Base-by-base conservation (phyloP, 2,329 filamentous ascomycete genomes). In the Stemphylium lycopersici region DNA sequence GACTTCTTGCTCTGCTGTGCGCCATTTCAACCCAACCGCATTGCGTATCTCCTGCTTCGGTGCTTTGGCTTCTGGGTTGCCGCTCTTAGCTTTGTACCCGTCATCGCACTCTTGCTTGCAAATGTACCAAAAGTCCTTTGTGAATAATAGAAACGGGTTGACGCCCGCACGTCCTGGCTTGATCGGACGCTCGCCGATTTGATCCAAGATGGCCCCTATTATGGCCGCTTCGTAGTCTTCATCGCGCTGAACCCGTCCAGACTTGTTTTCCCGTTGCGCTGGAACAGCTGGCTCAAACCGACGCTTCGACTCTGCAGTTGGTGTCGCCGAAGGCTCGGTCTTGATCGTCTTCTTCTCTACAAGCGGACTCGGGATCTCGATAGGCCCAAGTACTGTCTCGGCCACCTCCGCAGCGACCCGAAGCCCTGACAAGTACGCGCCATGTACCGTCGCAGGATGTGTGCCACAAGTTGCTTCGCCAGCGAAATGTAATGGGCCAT, bases 381-480 rank as follows among this genome's bases (percentile, higher is more conserved):
- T 91, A 0, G 91, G 88, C 1, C 95, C 95, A 29, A 95, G 80
- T 72, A 97, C 84, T 2, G 85, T 80, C 49, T 93, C 88, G 33
- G 96, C 80, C 2, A 99, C 84, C 69, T 98, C 93, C 3, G 90
- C 88, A 10, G 95, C 95, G 3, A 90, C 95, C 44, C 95, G 88
- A 5, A 99, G 81, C 2, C 95, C 96, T 2, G 95, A 97, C 3
- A 99, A 80, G 70, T 98, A 99, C 7, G 95, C 96, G 5, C 95
- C 95, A 65, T 99, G 95, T 0, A 99, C 95, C 2, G 95, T 99
- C 29, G 96, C 95, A 11, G 96, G 95, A 71, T 99, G 93, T 0
- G 92, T 96, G 41, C 91, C 92, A 65, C 90, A 97, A 0, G 96
- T 99, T 56, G 96, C 95, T 76, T 99, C 95, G 42, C 95, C 95